Conservation (phyloP, 495 filamentous ascomycete genomes). For the Penicillium daleae region DNA sequence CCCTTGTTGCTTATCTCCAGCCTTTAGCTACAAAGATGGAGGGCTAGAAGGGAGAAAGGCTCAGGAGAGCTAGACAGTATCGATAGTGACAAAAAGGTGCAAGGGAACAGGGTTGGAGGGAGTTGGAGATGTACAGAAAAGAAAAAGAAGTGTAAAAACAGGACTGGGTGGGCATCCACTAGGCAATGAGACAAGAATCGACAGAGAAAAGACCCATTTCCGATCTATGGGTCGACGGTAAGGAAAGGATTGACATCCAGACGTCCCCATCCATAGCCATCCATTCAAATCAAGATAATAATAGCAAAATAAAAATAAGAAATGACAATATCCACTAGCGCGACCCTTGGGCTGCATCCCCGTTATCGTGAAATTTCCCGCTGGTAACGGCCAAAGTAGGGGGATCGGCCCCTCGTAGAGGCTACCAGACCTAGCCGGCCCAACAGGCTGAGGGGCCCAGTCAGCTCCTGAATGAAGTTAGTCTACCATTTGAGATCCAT, state of each 20-base stretch:
- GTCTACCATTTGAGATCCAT: background rate
- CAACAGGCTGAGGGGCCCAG: background rate
- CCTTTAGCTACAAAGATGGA: constrained; percentile 6
- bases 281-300: constrained; percentile 22
- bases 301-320: constrained; percentile 28
- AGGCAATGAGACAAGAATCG: constrained; percentile 27
- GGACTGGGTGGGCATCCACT: constrained; percentile 3
- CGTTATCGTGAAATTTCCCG: constrained; percentile 36
- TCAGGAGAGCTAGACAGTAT: background rate
- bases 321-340: constrained; percentile 36
- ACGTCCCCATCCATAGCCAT: constrained; percentile 20
- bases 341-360: constrained; percentile 36
- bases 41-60: background rate
- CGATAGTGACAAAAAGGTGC: background rate
- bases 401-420: constrained; percentile 14
- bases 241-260: constrained; percentile 36
- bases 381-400: constrained; percentile 32
- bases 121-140: constrained; percentile 15
- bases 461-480: background rate
- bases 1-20: background rate
- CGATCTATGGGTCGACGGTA: constrained; percentile 36
- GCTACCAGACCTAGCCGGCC: background rate
- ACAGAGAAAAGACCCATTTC: constrained; percentile 29
- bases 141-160: constrained; percentile 12
- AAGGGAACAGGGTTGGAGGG: constrained; percentile 2